These are phyloP conservation scores for Beauveria pseudobassiana DNA, from an alignment of 2,329 filamentous ascomycete genomes.

Conservation along the genomic window DNA sequence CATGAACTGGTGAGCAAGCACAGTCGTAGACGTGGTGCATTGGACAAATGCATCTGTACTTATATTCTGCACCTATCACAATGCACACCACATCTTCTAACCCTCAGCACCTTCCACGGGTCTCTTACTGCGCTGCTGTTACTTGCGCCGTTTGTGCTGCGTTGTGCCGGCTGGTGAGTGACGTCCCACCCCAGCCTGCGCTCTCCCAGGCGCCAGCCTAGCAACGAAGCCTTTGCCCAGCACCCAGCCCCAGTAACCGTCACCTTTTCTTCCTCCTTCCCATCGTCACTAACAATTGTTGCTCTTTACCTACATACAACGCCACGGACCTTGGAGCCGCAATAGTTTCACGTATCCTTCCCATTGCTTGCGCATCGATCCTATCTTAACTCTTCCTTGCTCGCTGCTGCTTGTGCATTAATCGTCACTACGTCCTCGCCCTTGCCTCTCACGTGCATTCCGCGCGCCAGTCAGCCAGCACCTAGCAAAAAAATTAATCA, in stretches of 20 bases:
- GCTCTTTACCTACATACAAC: slow-evolving; percentile 9
- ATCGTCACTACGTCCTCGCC: not conserved
- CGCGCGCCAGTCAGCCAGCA: slow-evolving; percentile 4
- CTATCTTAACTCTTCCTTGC: not conserved
- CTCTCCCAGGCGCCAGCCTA: not conserved
- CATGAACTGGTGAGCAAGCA: not conserved
- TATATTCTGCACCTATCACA: not conserved
- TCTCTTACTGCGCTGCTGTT: not conserved
- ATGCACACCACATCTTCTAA: not conserved
- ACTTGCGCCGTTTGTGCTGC: not conserved
- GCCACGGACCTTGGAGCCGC: too few species aligned
- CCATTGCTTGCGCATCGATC: not conserved
- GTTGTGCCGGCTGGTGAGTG: not conserved
- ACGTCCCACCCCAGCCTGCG: slow-evolving; percentile 1
- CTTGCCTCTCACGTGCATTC: slow-evolving; percentile 5
- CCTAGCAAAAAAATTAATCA: slow-evolving; percentile 16
- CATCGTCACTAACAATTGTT: slow-evolving; percentile 7
- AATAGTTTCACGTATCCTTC: not conserved
- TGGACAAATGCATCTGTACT: not conserved
- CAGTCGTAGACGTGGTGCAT: not conserved
- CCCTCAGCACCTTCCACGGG: not conserved
- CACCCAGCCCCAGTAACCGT: slow-evolving; percentile 8
- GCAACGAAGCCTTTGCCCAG: slow-evolving; percentile 2
- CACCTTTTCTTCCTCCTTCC: slow-evolving; percentile 7
- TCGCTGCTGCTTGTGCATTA: not conserved